Conservation (phyloP, 2,329 filamentous ascomycete genomes). For the Fusarium multiceps region DNA sequence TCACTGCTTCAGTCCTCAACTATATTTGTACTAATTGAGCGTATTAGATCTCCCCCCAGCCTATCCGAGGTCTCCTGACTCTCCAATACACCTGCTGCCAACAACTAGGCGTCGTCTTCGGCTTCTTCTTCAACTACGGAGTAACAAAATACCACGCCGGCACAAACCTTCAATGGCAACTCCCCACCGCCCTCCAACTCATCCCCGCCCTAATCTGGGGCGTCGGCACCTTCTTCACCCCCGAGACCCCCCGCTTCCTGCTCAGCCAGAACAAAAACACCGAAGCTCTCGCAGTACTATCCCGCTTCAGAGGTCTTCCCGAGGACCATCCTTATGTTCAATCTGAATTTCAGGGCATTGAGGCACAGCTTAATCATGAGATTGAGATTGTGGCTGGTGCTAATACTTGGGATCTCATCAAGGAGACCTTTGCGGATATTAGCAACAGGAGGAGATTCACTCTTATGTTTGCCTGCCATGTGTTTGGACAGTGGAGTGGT, state of each 20-base stretch:
- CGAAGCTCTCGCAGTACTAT: constrained; percentile 36
- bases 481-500: constrained; percentile 46
- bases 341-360: constrained; percentile 46
- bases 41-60: constrained; percentile 41
- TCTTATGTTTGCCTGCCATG: constrained; percentile 47
- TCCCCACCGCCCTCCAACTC: constrained; percentile 44
- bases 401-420: constrained; percentile 47
- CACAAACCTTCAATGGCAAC: constrained; percentile 44
- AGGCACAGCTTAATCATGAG: constrained; percentile 50
- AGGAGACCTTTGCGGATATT: constrained; percentile 48
- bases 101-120: constrained; percentile 50
- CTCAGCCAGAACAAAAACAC: constrained; percentile 36
- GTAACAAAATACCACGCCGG: constrained; percentile 46
- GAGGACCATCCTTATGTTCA: constrained; percentile 46
- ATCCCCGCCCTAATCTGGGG: constrained; percentile 45
- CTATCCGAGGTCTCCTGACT: constrained; percentile 48
- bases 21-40: too few species aligned
- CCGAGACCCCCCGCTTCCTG: constrained; percentile 45
- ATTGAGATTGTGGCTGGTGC: constrained; percentile 50
- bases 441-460: constrained; percentile 47
- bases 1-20: too few species aligned
- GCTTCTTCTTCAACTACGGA: constrained; percentile 52
- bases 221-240: constrained; percentile 41
- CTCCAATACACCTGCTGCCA: constrained; percentile 51
- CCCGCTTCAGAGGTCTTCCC: constrained; percentile 41